These are phyloP conservation scores for Cutaneotrichosporon sp. DNA, from an alignment of 1,284 basidiomycete species.

Conservation along the genomic window DNA sequence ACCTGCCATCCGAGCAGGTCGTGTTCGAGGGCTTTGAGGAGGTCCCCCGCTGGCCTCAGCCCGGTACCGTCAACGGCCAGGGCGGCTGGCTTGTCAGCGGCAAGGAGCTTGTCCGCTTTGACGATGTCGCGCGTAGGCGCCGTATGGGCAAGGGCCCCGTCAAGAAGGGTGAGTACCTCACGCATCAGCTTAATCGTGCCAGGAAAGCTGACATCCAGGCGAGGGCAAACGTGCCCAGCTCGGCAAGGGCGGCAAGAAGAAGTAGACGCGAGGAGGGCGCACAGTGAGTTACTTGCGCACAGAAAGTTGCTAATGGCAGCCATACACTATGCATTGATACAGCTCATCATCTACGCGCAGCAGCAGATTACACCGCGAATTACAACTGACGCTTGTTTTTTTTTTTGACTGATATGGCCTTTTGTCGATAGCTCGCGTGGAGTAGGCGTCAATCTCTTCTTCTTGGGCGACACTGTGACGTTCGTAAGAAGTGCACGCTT, in stretches of 20 bases:
- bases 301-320: background rate
- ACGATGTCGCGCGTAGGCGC: constrained; percentile 28
- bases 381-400: too few species aligned
- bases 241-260: constrained; percentile 14
- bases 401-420: too few species aligned
- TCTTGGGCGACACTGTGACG: too few species aligned
- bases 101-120: constrained; percentile 27
- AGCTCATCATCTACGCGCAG: background rate
- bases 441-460: too few species aligned
- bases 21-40: constrained; percentile 27
- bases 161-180: constrained; percentile 41
- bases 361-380: too few species aligned
- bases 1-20: constrained; percentile 13
- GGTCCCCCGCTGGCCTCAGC: constrained; percentile 23
- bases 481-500: too few species aligned
- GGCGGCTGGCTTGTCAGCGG: constrained; percentile 37
- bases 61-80: constrained; percentile 15
- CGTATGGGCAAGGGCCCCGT: constrained; percentile 37
- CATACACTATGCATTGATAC: constrained; percentile 14
- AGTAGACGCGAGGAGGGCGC: constrained; percentile 1
- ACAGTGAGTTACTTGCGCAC: background rate
- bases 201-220: constrained; percentile 9
- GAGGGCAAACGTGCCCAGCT: constrained; percentile 13
- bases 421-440: too few species aligned
- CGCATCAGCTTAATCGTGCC: background rate